Percentiles rank a stretch among this genome's conserved stretches.
phyloP scores from a whole-genome alignment of 2,329 filamentous ascomycete genomes.

The Apiospora rasikravindrae region DNA sequence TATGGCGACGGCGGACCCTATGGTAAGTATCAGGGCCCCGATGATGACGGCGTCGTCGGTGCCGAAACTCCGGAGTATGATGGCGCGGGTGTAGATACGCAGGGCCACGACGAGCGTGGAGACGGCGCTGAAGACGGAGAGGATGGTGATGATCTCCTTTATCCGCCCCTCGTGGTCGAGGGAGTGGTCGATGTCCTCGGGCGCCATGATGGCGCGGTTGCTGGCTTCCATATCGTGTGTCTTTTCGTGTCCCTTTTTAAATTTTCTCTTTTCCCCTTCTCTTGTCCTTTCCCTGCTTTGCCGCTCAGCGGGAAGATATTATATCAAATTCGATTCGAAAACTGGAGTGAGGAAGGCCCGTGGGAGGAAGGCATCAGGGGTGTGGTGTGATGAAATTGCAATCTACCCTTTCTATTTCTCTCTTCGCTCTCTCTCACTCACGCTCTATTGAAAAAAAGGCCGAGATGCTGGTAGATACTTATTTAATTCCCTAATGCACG shows the following conservation, averaged over 20 bases:
- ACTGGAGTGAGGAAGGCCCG: background rate
- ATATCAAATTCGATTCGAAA: background rate
- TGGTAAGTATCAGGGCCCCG: conserved; percentile 28
- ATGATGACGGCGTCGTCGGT: conserved; percentile 33
- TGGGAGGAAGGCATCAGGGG: background rate
- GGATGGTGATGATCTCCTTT: conserved; percentile 30
- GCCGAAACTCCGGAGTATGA: conserved; percentile 32
- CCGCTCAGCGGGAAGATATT: background rate
- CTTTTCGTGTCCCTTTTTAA: background rate
- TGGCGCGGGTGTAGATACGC: conserved; percentile 30
- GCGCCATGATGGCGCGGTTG: background rate
- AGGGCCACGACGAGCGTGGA: conserved; percentile 30
- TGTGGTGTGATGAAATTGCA: background rate
- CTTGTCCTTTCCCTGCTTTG: background rate
- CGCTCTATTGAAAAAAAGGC: background rate
- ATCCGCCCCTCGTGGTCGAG: conserved; percentile 30
- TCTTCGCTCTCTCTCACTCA: background rate
- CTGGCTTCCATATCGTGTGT: background rate
- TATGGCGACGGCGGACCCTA: conserved; percentile 32
- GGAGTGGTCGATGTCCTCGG: conserved; percentile 23
- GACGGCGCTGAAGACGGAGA: conserved; percentile 30
- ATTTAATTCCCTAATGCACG: background rate
- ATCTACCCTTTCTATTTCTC: background rate
- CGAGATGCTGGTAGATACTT: background rate
- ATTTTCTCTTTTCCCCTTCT: background rate